phyloP scores from a whole-genome alignment of 192 early-diverging fungal species.

The Lobosporangium transversale region DNA sequence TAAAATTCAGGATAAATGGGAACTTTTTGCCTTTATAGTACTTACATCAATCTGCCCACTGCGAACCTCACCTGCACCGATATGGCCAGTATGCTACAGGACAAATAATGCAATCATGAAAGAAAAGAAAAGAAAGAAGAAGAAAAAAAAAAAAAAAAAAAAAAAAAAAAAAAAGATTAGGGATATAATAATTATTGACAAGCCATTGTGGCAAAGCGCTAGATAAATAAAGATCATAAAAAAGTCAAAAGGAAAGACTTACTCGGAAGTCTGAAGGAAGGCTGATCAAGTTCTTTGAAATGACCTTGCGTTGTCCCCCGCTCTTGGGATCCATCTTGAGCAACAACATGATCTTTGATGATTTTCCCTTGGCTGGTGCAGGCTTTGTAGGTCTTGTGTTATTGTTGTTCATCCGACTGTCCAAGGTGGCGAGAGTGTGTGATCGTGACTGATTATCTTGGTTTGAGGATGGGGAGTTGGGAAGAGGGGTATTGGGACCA shows the following conservation, averaged over 20 bases:
- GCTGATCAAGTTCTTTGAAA: constrained; percentile 46
- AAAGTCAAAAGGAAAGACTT: neutral
- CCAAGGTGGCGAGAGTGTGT: constrained; percentile 7
- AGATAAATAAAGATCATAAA: too few relatives aligned
- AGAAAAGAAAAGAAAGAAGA: constrained; percentile 9
- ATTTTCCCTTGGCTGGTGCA: constrained; percentile 1
- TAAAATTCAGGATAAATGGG: too few relatives aligned
- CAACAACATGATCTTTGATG: constrained; percentile 38
- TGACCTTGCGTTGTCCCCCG: constrained; percentile 27
- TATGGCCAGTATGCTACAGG: constrained; percentile 52
- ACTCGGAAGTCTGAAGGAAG: constrained; percentile 50
- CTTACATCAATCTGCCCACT: constrained; percentile 53
- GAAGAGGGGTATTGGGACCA: constrained; percentile 46
- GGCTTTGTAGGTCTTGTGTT: constrained; percentile 11
- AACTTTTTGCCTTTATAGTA: neutral
- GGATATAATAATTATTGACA: too few relatives aligned
- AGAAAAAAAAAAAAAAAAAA: constrained; percentile 16
- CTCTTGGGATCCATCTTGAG: constrained; percentile 47
- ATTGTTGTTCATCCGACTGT: constrained; percentile 5
- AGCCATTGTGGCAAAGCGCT: too few relatives aligned
- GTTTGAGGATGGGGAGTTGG: constrained; percentile 6
- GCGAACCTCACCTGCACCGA: constrained; percentile 56
- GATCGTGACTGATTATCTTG: constrained; percentile 21
- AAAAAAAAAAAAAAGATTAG: neutral
- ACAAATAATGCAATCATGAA: constrained; percentile 8